Conservation (phyloP, 1,284 basidiomycete genomes). For the Hypsizygus ulmarius region DNA sequence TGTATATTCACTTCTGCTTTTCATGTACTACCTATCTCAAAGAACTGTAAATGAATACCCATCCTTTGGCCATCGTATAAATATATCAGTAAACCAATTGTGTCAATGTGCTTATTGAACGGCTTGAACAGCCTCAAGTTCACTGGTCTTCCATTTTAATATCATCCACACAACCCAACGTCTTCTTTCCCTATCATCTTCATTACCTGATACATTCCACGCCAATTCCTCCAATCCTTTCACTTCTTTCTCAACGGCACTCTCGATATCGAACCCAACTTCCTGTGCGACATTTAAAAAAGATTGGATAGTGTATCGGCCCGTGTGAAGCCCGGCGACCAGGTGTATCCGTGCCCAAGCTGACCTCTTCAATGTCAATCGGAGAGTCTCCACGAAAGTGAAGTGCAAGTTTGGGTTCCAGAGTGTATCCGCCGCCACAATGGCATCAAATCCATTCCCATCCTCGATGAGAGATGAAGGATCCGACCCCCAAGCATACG, state of each 20-base stretch:
- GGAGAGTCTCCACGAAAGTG: conserved; percentile 52
- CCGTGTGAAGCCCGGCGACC: conserved; percentile 72
- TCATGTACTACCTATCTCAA: too few relatives aligned
- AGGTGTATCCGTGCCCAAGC: conserved; percentile 51
- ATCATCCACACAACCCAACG: conserved; percentile 69
- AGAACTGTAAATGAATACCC: too few relatives aligned
- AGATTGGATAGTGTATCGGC: conserved; percentile 61
- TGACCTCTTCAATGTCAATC: conserved; percentile 41
- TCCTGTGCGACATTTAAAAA: conserved; percentile 45
- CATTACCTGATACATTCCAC: conserved; percentile 54
- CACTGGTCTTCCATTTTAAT: conserved; percentile 44
- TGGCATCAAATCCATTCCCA: conserved; percentile 50
- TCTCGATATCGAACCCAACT: conserved; percentile 48
- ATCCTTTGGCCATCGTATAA: not conserved
- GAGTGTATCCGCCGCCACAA: conserved; percentile 71
- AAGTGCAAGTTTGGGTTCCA: conserved; percentile 66
- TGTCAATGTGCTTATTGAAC: not conserved
- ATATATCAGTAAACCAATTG: not conserved
- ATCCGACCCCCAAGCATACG: conserved; percentile 66
- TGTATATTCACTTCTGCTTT: too few relatives aligned
- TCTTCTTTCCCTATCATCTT: conserved; percentile 63
- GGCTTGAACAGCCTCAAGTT: conserved; percentile 1
- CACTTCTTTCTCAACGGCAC: conserved; percentile 47
- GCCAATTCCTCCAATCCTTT: conserved; percentile 34
- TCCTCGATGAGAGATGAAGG: conserved; percentile 31